Percentiles rank a stretch among this genome's conserved stretches.
Conservation (phyloP, 169 alveolate species). For the Theileria parva region DNA sequence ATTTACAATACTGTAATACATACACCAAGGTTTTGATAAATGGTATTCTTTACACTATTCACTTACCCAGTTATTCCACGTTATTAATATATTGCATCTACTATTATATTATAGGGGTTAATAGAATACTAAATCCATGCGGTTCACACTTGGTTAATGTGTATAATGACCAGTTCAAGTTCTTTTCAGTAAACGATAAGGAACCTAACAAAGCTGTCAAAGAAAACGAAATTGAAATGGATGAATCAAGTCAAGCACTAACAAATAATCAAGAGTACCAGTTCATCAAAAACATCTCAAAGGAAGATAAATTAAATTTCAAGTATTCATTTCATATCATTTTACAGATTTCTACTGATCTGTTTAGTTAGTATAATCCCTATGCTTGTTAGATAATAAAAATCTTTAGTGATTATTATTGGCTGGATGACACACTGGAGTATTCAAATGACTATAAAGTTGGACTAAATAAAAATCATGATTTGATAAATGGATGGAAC, state of each 20-base stretch:
- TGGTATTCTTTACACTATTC: background rate
- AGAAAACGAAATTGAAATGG: slow-evolving; percentile 7
- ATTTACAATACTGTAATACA: slow-evolving; percentile 31
- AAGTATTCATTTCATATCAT: slow-evolving; percentile 16
- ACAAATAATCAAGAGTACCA: slow-evolving; percentile 18
- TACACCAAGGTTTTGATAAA: slow-evolving; percentile 21
- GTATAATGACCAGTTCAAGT: slow-evolving; percentile 64
- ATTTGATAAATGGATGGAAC: slow-evolving; percentile 15
- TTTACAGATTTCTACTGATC: background rate
- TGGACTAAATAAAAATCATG: slow-evolving; percentile 2
- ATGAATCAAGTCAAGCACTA: slow-evolving; percentile 28
- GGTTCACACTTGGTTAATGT: slow-evolving; percentile 70
- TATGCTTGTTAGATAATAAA: background rate
- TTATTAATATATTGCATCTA: background rate
- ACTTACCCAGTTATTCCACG: background rate
- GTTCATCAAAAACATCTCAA: slow-evolving; percentile 17
- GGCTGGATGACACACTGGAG: slow-evolving; percentile 1
- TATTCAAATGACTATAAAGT: slow-evolving; percentile 9
- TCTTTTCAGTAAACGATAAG: slow-evolving; percentile 1
- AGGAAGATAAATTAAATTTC: background rate
- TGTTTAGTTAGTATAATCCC: background rate
- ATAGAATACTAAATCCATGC: slow-evolving; percentile 71
- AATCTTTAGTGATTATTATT: slow-evolving; percentile 4
- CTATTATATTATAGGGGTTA: slow-evolving; percentile 27
- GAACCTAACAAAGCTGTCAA: background rate